phyloP scores from a whole-genome alignment of 345 rosid species.

The Conringia planisiliqua region DNA sequence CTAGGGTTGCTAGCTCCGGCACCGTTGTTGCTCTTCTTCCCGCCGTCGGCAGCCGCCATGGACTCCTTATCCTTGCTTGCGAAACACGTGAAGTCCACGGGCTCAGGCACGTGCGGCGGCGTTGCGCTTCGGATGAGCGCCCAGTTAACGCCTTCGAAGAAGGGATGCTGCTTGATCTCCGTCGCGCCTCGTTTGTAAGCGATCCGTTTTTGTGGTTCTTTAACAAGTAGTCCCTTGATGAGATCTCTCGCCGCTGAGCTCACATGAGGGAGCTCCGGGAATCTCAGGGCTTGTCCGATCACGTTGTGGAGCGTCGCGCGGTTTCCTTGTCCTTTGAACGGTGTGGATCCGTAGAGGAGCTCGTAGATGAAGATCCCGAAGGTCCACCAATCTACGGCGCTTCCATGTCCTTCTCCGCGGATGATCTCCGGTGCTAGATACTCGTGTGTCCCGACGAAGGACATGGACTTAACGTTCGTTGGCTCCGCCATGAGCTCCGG shows the following conservation, averaged over 20 bases:
- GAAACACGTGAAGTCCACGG: conserved; percentile 58
- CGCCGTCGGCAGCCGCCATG: conserved; percentile 3
- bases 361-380: conserved; percentile 86
- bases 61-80: conserved; percentile 49
- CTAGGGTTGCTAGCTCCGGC: neutral
- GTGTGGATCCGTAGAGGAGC: conserved; percentile 76
- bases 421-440: conserved; percentile 87
- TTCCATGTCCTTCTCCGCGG: conserved; percentile 96
- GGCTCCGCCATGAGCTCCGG: conserved; percentile 97
- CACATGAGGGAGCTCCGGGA: conserved; percentile 70
- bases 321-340: conserved; percentile 90
- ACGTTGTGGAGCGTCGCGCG: conserved; percentile 83
- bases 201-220: conserved; percentile 79
- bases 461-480: conserved; percentile 83
- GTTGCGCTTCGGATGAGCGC: conserved; percentile 76
- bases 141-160: conserved; percentile 90
- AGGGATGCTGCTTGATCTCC: conserved; percentile 85
- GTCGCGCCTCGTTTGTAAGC: conserved; percentile 90
- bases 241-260: conserved; percentile 71
- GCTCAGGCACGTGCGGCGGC: conserved; percentile 86
- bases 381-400: conserved; percentile 99
- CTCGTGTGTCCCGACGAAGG: conserved; percentile 93
- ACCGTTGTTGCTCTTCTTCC: conserved; percentile 21
- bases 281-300: conserved; percentile 76
- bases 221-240: conserved; percentile 65